Base-by-base conservation (phyloP, 306 rosid species). In the Macrotyloma uniflorum region DNA sequence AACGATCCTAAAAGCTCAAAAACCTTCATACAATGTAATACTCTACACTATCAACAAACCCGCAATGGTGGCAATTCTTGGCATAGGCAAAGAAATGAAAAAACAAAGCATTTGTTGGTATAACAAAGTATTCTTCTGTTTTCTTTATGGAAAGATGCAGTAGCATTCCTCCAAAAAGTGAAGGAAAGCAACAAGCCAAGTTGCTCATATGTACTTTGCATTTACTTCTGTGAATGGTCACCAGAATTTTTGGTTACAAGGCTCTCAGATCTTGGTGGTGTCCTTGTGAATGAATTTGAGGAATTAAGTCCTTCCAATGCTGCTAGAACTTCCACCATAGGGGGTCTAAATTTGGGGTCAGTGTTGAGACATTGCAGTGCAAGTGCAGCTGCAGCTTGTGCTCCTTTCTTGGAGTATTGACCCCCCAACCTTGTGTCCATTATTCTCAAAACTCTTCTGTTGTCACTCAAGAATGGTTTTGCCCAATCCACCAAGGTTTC, bases 401-500 rank as follows among this genome's bases (percentile, higher is more conserved):
- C 97, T 51, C 83, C 97, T 83, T 88, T 94, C 86, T 84, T 94
- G 10, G 97, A 86, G 79, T 94, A 94, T 70, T 94, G 95, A 76
- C 98, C 98, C 5, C 95, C 97, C 72, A 94, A 76, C 70, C 92
- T 84, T 1, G 95, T 92, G 67, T 94, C 98, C 97, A 94, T 92
- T 67, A 94, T 92, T 84, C 98, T 87, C 62, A 88, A 76, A 40
- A 95, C 84, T 66, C 97, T 90, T 76, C 85, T 87, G 42, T 78
- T 66, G 13, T 95, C 98, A 6, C 47, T 86, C 61, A 94, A 9
- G 79, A 89, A 91, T 15, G 97, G 98, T 77, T 80, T 90, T 20
- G 93, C 97, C 98, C 98, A 94, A 70, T 92, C 93, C 40, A 92
- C 98, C 70, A 95, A 80, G 33, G 93, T 90, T 75, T 95, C 96